phyloP scores from a whole-genome alignment of 129 eudicot genomes.

The carrot (Daucus carota) region DNA sequence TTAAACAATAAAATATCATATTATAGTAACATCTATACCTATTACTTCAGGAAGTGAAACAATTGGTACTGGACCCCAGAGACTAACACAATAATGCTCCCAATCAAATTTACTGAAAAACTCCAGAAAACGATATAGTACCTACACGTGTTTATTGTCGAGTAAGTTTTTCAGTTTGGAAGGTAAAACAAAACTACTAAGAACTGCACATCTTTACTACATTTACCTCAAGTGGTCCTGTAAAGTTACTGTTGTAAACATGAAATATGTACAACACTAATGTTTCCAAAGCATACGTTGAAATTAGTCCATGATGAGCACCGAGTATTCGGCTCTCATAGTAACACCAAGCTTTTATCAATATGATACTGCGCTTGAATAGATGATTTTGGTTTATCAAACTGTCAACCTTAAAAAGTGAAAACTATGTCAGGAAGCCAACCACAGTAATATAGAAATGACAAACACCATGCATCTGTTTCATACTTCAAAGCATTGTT shows the following conservation, averaged over 20 bases:
- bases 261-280: conserved; percentile 33
- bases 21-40: conserved; percentile 8
- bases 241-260: conserved; percentile 26
- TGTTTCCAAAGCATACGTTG: conserved; percentile 33
- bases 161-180: background rate
- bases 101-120: conserved; percentile 34
- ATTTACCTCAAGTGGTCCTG: conserved; percentile 34
- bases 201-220: background rate
- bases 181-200: background rate
- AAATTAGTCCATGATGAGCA: conserved; percentile 37
- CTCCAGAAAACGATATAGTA: conserved; percentile 28
- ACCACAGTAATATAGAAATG: background rate
- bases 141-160: conserved; percentile 8
- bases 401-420: conserved; percentile 22
- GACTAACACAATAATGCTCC: conserved; percentile 32
- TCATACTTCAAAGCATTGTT: background rate
- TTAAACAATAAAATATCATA: background rate
- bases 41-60: conserved; percentile 27
- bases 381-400: conserved; percentile 31
- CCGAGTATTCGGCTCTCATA: conserved; percentile 34
- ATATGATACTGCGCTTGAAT: conserved; percentile 29
- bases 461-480: background rate
- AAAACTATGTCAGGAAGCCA: conserved; percentile 12
- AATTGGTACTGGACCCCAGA: conserved; percentile 28
- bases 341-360: conserved; percentile 40